Evolutionary conservation across 257 asterid genomes (phyloP).

Genomic region (Solanum clarkiae): DNA sequence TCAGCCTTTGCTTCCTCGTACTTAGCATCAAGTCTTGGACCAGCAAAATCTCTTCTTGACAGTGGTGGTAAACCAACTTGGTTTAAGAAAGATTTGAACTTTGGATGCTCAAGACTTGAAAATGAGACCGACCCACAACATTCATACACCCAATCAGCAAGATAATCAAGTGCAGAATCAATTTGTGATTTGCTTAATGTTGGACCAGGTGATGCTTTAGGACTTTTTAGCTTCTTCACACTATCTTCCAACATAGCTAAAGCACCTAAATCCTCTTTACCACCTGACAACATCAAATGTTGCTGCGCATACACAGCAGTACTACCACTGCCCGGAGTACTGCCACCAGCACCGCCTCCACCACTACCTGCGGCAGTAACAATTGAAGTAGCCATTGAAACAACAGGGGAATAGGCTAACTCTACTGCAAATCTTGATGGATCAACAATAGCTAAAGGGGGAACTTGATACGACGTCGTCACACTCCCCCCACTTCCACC

Average conservation of each 20-base stretch:
- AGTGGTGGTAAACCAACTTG: constrained; percentile 70
- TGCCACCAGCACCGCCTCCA: not conserved
- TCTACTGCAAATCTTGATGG: constrained; percentile 64
- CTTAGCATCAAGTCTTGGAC: constrained; percentile 55
- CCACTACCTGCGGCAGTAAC: constrained; percentile 22
- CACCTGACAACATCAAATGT: constrained; percentile 73
- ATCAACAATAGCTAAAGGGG: constrained; percentile 58
- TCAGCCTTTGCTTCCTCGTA: constrained; percentile 57
- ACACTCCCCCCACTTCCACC: constrained; percentile 3
- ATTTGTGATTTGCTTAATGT: constrained; percentile 52
- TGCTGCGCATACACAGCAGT: constrained; percentile 25
- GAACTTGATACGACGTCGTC: constrained; percentile 18
- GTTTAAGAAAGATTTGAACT: constrained; percentile 69
- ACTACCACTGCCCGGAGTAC: constrained; percentile 1
- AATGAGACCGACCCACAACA: constrained; percentile 82
- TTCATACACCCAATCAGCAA: constrained; percentile 85
- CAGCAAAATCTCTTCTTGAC: constrained; percentile 47
- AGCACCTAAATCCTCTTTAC: constrained; percentile 88
- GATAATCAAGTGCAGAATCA: constrained; percentile 60
- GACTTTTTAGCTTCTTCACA: constrained; percentile 82
- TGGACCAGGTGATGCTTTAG: constrained; percentile 54
- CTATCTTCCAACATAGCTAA: constrained; percentile 81
- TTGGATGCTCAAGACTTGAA: constrained; percentile 81
- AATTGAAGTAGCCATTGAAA: constrained; percentile 27
- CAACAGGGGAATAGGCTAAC: constrained; percentile 38